Evolutionary conservation across 345 rosid species (phyloP), one percentile per base, ranked within the genome.

Genomic region (Rubroshorea leprosula): DNA sequence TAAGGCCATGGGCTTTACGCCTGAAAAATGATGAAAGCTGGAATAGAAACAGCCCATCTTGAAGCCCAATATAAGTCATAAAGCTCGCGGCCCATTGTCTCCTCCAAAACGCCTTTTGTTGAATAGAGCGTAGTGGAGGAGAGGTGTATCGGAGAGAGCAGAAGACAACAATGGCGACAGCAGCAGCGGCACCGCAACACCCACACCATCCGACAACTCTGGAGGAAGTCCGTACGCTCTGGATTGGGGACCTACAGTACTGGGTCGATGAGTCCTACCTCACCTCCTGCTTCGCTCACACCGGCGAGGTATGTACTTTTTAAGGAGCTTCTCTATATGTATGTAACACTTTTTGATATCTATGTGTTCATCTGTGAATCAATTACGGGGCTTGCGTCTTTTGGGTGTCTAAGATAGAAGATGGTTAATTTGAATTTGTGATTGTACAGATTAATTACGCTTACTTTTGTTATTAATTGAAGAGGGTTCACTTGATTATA

Each of bases 201-300:
- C 85, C 81, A 54, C 97, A 89, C 69, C 99, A 93, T 59, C 97
- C 99, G 0, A 73, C 82, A 27, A 74, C 99, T 5, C 76, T 79
- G 1, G 99, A 89, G 68, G 99, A 93, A 74, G 99, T 89, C 0
- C 74, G 96, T 58, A 89, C 99, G 8, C 97, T 93, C 16, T 89
- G 99, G 97, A 93, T 93, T 58, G 99, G 99, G 26, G 99, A 89
- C 79, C 79, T 93, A 35, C 99, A 82, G 75, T 87, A 83, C 45
- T 93, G 99, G 99, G 86, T 78, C 69, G 97, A 93, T 50, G 99
- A 93, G 57, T 64, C 63, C 56, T 87, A 93, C 74, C 96, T 89
- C 70, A 72, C 60, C 60, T 82, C 94, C 66, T 89, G 91, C 84
- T 93, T 93, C 80, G 80, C 90, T 68, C 92, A 83, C 71, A 87